These are phyloP conservation scores for Pseudogymnoascus sp. DNA, from an alignment of 2,329 filamentous ascomycete genomes.

Conservation along the genomic window DNA sequence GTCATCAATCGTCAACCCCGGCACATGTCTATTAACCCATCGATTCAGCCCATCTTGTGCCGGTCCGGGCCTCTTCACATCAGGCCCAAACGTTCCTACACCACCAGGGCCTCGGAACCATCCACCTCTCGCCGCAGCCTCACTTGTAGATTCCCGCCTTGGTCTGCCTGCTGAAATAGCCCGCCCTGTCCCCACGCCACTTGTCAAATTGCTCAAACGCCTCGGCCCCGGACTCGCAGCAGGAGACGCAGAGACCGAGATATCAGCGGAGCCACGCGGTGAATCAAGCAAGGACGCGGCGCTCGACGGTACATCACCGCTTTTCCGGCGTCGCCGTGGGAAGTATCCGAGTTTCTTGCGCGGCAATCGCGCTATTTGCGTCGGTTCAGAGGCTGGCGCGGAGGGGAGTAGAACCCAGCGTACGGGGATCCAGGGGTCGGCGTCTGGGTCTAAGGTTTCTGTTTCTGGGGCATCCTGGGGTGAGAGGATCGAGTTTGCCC, in stretches of 20 bases:
- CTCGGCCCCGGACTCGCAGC: conserved; percentile 17
- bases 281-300: neutral
- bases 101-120: conserved; percentile 80
- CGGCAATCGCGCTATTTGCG: conserved; percentile 80
- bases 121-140: conserved; percentile 36
- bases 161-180: neutral
- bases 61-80: conserved; percentile 67
- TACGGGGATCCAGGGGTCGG: conserved; percentile 73
- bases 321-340: conserved; percentile 83
- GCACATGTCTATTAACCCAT: conserved; percentile 39
- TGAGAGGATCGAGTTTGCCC: conserved; percentile 17
- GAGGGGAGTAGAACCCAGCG: conserved; percentile 80
- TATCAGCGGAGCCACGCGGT: conserved; percentile 41
- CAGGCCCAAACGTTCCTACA: conserved; percentile 70
- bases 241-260: conserved; percentile 27
- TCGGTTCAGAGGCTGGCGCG: conserved; percentile 50
- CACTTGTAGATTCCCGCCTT: conserved; percentile 27
- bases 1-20: conserved; percentile 17
- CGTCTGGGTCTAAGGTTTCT: conserved; percentile 29
- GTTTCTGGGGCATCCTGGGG: conserved; percentile 17
- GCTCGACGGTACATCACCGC: neutral
- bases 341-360: conserved; percentile 82
- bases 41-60: conserved; percentile 77
- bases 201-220: conserved; percentile 24
- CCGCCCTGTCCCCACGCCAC: conserved; percentile 27